These are phyloP conservation scores for Phytophthora sp. DNA, from an alignment of 352 stramenopile genomes.

Conservation along the genomic window DNA sequence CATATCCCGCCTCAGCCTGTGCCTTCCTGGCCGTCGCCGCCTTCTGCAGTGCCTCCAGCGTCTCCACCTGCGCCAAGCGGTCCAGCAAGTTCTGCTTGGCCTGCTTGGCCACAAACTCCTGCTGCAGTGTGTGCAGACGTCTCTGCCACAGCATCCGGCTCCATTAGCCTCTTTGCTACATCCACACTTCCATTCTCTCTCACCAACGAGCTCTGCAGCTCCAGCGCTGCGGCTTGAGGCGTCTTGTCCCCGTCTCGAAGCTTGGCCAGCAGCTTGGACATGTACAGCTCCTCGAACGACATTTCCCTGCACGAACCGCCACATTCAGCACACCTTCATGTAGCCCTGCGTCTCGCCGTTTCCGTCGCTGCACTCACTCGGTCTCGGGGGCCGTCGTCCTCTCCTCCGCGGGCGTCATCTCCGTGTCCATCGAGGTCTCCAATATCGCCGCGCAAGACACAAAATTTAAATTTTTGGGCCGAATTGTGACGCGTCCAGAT, in stretches of 20 bases:
- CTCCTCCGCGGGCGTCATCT: too few relatives aligned
- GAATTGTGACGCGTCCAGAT: too few relatives aligned
- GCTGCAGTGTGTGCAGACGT: constrained; percentile 49
- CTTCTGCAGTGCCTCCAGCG: constrained; percentile 44
- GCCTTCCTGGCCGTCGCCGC: constrained; percentile 26
- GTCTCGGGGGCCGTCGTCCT: too few relatives aligned
- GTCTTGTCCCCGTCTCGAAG: constrained; percentile 32
- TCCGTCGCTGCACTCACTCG: too few relatives aligned
- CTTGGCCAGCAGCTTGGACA: constrained; percentile 39
- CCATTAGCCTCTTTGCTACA: background rate
- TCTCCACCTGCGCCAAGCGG: constrained; percentile 69
- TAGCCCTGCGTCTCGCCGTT: too few relatives aligned
- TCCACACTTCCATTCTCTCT: background rate
- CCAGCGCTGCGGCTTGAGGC: constrained; percentile 10
- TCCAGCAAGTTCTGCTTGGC: constrained; percentile 77
- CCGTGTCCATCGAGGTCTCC: too few relatives aligned
- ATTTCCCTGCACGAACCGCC: too few relatives aligned
- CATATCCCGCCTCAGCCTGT: constrained; percentile 33
- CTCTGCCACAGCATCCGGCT: constrained; percentile 24
- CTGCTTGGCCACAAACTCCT: constrained; percentile 66
- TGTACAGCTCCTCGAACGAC: constrained; percentile 58
- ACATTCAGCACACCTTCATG: too few relatives aligned
- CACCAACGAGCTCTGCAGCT: constrained; percentile 45
- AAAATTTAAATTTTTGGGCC: too few relatives aligned
- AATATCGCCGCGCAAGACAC: too few relatives aligned